Evolutionary conservation across 1,139 yeast genomes (phyloP).

Genomic region (Trichomonascaceae sp.): DNA sequence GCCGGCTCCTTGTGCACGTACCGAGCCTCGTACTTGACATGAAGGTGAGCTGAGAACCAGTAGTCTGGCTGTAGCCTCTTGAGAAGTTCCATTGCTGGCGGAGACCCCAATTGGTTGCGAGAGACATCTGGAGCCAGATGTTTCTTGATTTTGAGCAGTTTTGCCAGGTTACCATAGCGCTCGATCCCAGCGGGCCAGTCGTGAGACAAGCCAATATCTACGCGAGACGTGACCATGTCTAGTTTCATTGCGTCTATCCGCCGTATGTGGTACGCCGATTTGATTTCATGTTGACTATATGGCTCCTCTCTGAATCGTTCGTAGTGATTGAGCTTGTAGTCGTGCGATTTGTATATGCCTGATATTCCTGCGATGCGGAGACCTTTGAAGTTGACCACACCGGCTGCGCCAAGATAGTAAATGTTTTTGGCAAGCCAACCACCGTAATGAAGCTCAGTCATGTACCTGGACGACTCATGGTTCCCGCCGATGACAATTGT

Average conservation of each 20-base stretch:
- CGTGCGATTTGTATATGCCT: conserved; percentile 58
- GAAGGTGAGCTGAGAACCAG: conserved; percentile 91
- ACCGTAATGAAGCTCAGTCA: conserved; percentile 66
- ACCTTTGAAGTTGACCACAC: conserved; percentile 63
- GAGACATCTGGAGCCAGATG: conserved; percentile 54
- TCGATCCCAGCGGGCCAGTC: conserved; percentile 92
- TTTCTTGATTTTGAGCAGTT: conserved; percentile 46
- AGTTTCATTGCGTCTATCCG: conserved; percentile 50
- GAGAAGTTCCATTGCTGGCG: conserved; percentile 49
- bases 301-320: conserved; percentile 40
- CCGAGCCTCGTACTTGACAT: conserved; percentile 54
- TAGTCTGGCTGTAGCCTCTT: conserved; percentile 42
- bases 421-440: conserved; percentile 94
- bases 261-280: conserved; percentile 66
- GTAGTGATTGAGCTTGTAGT: conserved; percentile 28
- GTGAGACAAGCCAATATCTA: conserved; percentile 59
- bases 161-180: conserved; percentile 41
- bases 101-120: conserved; percentile 56
- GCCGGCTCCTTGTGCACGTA: background rate
- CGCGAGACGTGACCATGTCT: conserved; percentile 20
- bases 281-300: conserved; percentile 31
- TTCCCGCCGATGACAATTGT: conserved; percentile 91
- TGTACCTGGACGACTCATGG: conserved; percentile 77
- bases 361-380: conserved; percentile 68
- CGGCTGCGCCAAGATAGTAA: conserved; percentile 75